Evolutionary conservation across 306 rosid genomes (phyloP), one percentile per base, ranked within the genome.

Genomic region (Abrus precatorius): DNA sequence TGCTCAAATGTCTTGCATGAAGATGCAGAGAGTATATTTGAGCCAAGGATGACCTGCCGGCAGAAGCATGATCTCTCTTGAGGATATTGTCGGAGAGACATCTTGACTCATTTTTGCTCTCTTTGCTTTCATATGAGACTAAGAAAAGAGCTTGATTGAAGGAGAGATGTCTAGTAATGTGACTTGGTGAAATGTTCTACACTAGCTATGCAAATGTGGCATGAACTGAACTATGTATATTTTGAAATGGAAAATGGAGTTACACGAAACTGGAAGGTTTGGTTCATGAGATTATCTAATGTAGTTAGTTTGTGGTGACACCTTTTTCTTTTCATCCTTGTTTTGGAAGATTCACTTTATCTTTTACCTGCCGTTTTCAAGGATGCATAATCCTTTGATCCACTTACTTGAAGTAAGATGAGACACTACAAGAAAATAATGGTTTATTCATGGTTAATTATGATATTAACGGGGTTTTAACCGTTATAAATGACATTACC

Each of bases 1-100:
- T 47, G 77, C 77, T 79, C 83, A 45, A 79, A 36, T 10, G 50
- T 45, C 76, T 67, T 73, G 67, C 73, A 74, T 47, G 80, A 64
- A 32, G 88, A 54, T 77, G 52, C 14, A 62, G 64, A 41, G 75
- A 75, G 82, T 81, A 74, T 69, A 69, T 27, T 52, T 77, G 85
- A 85, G 85, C 74, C 87, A 69, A 80, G 84, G 82, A 84, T 84
- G 87, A 84, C 80, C 78, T 83, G 82, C 81, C 81, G 87, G 75
- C 82, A 29, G 53, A 79, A 6, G 7, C 4, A 0, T 20, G 7
- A 9, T 44, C 33, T 57, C 63, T 8, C 20, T 0, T 30, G 4
- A 13, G 44, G 41, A 34, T 48, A 8, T 72, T 72, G 80, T 28
- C 45, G 86, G 87, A 10, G 43, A 80, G 75, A 2, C 5, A 11